Evolutionary conservation across 2,329 filamentous ascomycete species (phyloP), one percentile per base, ranked within the genome.

Genomic region (Clarireedia monteithiana): DNA sequence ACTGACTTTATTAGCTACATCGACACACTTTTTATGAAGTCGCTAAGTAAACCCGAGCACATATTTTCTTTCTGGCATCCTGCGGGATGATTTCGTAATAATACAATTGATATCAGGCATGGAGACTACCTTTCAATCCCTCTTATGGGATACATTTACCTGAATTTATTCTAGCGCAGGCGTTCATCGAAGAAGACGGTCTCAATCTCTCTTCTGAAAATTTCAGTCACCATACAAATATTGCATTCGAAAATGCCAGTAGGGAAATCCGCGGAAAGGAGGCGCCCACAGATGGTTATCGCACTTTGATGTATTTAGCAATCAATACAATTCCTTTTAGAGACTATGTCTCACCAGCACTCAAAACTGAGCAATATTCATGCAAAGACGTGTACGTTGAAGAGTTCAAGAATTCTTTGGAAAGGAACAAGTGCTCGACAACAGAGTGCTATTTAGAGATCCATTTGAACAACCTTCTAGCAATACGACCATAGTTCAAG

Each of bases 281-380:
- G 55, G 49, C 5, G 44, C 50, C 44, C 59, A 55, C 57, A 57
- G 55, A 63, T 60, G 59, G 57, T 59, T 59, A 55, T 24, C 53
- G 59, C 61, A 57, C 20, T 55, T 34, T 12, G 10, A 34, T 68
- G 63, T 68, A 66, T 60, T 52, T 67, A 67, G 58, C 55, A 58
- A 56, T 34, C 26, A 53, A 56, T 55, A 49, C 48, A 55, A 59
- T 24, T 47, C 10, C 17, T 48, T 55, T 56, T 12, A 46, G 64
- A 63, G 64, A 60, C 64, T 48, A 64, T 10, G 39, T 42, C 15
- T 42, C 39, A 10, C 9, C 30, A 34, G 12, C 30, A 34, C 30
- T 9, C 30, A 34, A 12, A 34, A 4, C 6, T 34, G 10, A 34
- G 10, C 30, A 34, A 34, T 10, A 12, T 34, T 34, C 10, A 34